Conservation (phyloP, 2,329 filamentous ascomycete species). For the Phialocephala subalpina region DNA sequence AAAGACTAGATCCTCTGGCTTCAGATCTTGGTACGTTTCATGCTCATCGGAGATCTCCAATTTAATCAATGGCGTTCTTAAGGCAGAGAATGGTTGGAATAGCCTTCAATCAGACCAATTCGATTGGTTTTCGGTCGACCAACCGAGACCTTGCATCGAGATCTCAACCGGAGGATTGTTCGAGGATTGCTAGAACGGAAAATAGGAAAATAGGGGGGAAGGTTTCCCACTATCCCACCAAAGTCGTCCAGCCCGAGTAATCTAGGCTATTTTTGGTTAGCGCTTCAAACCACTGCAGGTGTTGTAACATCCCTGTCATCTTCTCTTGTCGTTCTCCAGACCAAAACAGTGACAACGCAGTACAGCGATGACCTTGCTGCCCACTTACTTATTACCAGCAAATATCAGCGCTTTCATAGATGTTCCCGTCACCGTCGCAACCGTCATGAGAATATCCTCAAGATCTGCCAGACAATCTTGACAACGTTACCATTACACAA, state of each 20-base stretch:
- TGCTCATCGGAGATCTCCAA: neutral
- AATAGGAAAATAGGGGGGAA: neutral
- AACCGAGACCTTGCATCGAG: neutral
- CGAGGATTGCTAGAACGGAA: neutral
- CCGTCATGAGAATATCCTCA: neutral
- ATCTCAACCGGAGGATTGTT: neutral
- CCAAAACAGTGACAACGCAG: slow-evolving; percentile 18
- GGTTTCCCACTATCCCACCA: neutral
- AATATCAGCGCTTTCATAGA: slow-evolving; percentile 9
- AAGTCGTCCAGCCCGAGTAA: neutral
- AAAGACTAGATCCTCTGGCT: neutral
- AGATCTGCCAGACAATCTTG: slow-evolving; percentile 4
- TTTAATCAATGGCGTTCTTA: neutral
- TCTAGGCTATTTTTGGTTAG: neutral
- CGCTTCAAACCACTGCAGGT: slow-evolving; percentile 1
- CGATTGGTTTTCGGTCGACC: neutral
- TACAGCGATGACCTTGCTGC: slow-evolving; percentile 17
- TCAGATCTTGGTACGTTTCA: neutral
- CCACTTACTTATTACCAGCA: slow-evolving; percentile 2
- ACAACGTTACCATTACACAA: slow-evolving; percentile 7
- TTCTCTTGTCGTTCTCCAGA: neutral
- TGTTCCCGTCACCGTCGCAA: slow-evolving; percentile 13
- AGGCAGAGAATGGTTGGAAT: neutral
- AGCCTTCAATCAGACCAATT: neutral
- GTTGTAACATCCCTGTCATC: neutral